Evolutionary conservation across 176 grass and related monocot species (phyloP).

Genomic region (Poa pratensis): DNA sequence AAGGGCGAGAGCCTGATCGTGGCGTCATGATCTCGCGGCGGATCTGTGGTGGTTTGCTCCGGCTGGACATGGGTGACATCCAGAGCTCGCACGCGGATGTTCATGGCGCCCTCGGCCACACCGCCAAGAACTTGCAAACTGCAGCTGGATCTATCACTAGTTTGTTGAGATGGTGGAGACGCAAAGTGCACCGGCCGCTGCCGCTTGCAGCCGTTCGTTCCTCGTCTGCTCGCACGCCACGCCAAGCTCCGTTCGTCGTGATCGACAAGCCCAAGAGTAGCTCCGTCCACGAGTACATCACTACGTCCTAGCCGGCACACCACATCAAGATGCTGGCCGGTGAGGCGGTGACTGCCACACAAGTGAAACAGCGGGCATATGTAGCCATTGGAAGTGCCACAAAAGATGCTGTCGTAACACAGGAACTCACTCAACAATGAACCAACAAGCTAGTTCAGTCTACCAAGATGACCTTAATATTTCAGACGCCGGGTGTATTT

Average conservation of each 20-base stretch:
- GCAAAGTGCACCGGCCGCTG: not conserved
- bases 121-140: not conserved
- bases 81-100: constrained; percentile 12
- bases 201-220: not conserved
- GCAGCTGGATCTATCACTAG: not conserved
- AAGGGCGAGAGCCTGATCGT: constrained; percentile 25
- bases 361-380: too few species aligned
- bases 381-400: too few species aligned
- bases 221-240: not conserved
- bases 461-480: not conserved
- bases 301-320: too few species aligned
- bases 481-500: too few species aligned
- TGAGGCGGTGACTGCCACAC: too few species aligned
- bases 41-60: not conserved
- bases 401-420: too few species aligned
- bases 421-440: too few species aligned
- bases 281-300: too few species aligned
- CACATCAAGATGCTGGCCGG: too few species aligned
- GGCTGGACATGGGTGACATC: constrained; percentile 29
- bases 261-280: too few species aligned
- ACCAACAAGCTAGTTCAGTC: not conserved
- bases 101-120: not conserved
- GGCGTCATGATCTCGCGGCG: not conserved
- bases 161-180: not conserved
- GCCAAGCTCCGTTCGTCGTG: too few species aligned